These are phyloP conservation scores for Globisporangium middletonii DNA, from an alignment of 352 stramenopile genomes.

Conservation along the genomic window DNA sequence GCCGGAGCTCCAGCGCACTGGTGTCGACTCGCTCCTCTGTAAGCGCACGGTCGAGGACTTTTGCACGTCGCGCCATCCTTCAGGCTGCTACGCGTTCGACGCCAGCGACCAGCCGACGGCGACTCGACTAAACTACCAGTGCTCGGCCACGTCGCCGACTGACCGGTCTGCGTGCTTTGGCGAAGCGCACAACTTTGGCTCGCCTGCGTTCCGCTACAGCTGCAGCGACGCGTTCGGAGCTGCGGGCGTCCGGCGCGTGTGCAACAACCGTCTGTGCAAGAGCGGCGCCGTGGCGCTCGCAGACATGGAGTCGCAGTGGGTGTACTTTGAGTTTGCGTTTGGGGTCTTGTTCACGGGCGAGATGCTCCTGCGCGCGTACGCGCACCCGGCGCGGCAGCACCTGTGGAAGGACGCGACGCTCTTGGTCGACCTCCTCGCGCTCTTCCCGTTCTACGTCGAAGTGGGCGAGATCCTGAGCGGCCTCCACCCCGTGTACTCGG, in stretches of 20 bases:
- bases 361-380: conserved; percentile 21
- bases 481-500: conserved; percentile 24
- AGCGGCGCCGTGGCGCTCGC: conserved; percentile 24
- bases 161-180: conserved; percentile 20
- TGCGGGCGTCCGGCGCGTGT: conserved; percentile 17
- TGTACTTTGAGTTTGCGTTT: conserved; percentile 45
- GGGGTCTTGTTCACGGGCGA: conserved; percentile 37
- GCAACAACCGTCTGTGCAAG: conserved; percentile 45
- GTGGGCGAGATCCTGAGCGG: conserved; percentile 18
- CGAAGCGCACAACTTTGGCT: conserved; percentile 28
- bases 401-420: conserved; percentile 24
- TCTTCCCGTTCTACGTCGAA: conserved; percentile 34
- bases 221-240: conserved; percentile 23
- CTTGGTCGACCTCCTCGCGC: conserved; percentile 17
- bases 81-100: conserved; percentile 33
- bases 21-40: conserved; percentile 30
- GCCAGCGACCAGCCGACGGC: conserved; percentile 13
- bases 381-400: conserved; percentile 19
- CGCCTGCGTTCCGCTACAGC: conserved; percentile 13
- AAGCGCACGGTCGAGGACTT: conserved; percentile 32
- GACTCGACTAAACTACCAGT: conserved; percentile 24
- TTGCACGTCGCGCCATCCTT: conserved; percentile 21
- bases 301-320: conserved; percentile 44
- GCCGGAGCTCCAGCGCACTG: conserved; percentile 41
- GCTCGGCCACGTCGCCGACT: conserved; percentile 6